A percentile compares a stretch with the other conserved stretches of the same genome.
phyloP scores from a whole-genome alignment of 2,329 filamentous ascomycete species.

The Fusarium piperis region DNA sequence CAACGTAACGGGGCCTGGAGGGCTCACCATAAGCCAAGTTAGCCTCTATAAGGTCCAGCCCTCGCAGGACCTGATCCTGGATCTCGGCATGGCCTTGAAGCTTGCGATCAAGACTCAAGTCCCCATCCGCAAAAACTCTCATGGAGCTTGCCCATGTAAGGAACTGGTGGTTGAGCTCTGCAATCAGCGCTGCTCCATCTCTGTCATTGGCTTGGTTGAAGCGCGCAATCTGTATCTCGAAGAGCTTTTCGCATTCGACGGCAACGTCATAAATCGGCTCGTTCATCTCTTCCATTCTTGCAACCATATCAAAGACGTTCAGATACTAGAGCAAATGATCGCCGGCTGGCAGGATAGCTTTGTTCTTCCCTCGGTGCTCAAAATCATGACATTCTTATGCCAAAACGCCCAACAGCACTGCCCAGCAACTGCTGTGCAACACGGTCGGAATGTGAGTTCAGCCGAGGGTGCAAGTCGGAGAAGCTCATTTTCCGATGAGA shows the following conservation, averaged over 20 bases:
- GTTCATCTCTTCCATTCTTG: too few species aligned
- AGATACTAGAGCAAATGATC: too few species aligned
- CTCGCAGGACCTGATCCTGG: background rate
- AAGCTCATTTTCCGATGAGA: background rate
- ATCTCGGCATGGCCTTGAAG: background rate
- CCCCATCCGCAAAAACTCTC: background rate
- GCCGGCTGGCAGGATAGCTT: background rate
- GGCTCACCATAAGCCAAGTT: background rate
- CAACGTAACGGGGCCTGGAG: background rate
- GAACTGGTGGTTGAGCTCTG: background rate
- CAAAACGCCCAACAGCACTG: background rate
- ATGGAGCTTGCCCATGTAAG: background rate
- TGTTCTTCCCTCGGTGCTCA: background rate
- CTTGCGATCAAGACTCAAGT: background rate
- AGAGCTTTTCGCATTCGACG: background rate
- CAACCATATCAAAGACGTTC: too few species aligned
- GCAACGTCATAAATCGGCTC: background rate
- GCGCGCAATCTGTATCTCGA: background rate
- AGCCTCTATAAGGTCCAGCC: background rate
- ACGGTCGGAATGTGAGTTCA: background rate
- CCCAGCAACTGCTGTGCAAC: background rate
- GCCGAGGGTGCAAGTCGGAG: background rate
- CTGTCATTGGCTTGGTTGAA: background rate
- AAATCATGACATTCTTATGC: background rate
- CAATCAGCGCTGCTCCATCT: background rate